These are phyloP conservation scores for Mucor velutinosus DNA, from an alignment of 371 early-diverging fungal species.

Conservation along the genomic window DNA sequence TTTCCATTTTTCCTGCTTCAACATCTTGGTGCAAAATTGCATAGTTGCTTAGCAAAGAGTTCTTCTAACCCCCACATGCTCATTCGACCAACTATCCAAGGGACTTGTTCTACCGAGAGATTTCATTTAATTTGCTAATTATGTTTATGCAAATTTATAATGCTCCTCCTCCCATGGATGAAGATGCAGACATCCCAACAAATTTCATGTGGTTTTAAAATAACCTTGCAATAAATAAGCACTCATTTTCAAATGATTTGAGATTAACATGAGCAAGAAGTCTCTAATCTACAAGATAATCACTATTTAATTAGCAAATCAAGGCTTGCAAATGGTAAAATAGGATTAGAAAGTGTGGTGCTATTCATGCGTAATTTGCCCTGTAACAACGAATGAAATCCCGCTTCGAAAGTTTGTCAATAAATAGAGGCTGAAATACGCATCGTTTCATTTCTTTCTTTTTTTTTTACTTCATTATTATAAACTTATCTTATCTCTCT, in stretches of 20 bases:
- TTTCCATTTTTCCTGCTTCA: neutral
- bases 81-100: neutral
- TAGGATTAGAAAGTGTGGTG: neutral
- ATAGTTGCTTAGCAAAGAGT: neutral
- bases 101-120: neutral
- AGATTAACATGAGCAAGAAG: neutral
- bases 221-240: neutral
- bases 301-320: neutral
- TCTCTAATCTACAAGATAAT: neutral
- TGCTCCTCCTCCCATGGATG: neutral
- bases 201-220: neutral
- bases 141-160: neutral
- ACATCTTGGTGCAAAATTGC: neutral
- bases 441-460: slow-evolving; percentile 2
- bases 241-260: neutral
- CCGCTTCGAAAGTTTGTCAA: neutral
- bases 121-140: neutral
- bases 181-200: neutral
- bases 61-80: neutral
- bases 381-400: neutral
- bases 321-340: neutral
- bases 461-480: neutral
- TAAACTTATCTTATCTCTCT: neutral
- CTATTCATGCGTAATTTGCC: neutral
- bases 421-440: neutral